Evolutionary conservation across 805 yeast species (phyloP), one percentile per base, ranked within the genome.

Genomic region (Pichia thaimueangensis): DNA sequence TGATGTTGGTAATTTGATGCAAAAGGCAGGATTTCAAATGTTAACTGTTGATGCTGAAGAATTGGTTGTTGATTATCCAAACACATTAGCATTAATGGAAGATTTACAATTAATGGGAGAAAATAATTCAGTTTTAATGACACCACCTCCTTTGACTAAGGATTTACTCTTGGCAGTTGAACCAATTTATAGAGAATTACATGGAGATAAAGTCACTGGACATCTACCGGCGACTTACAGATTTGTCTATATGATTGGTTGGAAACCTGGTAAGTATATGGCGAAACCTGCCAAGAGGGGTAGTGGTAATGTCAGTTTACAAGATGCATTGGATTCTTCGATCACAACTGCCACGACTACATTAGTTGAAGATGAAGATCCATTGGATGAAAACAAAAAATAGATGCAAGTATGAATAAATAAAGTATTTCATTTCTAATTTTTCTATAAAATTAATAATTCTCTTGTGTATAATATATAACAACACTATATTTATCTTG

Each of bases 91-190:
- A 3, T 61, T 86, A 30, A 69, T 86, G 65, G 75, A 73, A 41
- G 95, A 86, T 50, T 60, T 86, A 31, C 86, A 82, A 55, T 63
- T 74, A 19, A 86, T 86, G 95, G 95, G 95, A 4, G 95, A 86
- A 59, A 80, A 80, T 45, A 86, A 85, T 56, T 80, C 93, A 3
- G 54, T 60, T 25, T 30, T 59, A 36, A 54, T 54, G 48, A 47
- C 58, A 12, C 65, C 67, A 2, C 63, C 64, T 10, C 53, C 58
- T 2, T 56, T 86, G 25, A 69, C 80, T 6, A 68, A 80, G 47
- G 93, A 84, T 54, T 69, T 83, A 15, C 60, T 86, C 19, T 60
- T 80, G n/a, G 86, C 93, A 0, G 80, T 91, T 0, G 82, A 82
- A 46, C 82, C 85, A 21, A 83, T 86, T 28, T 86, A 86, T 59